These are phyloP conservation scores for Bothriochloa decipiens DNA, from an alignment of 176 grass and related monocot species.

Conservation along the genomic window DNA sequence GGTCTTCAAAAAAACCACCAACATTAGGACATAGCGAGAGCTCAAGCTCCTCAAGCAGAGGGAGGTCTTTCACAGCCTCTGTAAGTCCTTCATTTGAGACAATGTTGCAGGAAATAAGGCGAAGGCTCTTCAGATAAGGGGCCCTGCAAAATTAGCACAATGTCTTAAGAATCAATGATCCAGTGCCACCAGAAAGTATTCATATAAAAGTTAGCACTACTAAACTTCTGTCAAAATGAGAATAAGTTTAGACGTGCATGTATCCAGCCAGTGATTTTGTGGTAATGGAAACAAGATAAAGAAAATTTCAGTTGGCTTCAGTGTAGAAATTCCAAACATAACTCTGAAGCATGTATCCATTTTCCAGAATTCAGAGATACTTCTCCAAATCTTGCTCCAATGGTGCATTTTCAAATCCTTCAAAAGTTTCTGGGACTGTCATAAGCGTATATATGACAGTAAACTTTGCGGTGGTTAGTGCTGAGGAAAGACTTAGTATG, in stretches of 20 bases:
- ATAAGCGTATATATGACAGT: too few relatives aligned
- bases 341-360: not conserved
- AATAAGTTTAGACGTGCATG: not conserved
- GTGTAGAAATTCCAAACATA: not conserved
- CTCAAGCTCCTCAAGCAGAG: not conserved
- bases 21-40: not conserved
- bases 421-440: not conserved
- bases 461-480: too few relatives aligned
- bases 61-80: not conserved
- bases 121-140: conserved; percentile 1
- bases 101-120: not conserved
- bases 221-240: not conserved
- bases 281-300: not conserved
- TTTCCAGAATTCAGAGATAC: too few relatives aligned
- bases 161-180: not conserved
- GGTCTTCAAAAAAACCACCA: not conserved
- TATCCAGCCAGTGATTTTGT: too few relatives aligned
- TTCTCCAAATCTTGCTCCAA: too few relatives aligned
- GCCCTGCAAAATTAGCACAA: not conserved
- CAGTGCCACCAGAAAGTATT: not conserved
- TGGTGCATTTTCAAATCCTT: not conserved
- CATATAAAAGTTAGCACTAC: not conserved
- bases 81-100: not conserved
- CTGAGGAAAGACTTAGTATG: too few relatives aligned
- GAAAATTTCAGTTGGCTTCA: not conserved